A percentile compares a stretch with the other conserved stretches of the same genome.
Evolutionary conservation across 306 rosid genomes (phyloP).

Genomic region (Dalbergia oliveri): DNA sequence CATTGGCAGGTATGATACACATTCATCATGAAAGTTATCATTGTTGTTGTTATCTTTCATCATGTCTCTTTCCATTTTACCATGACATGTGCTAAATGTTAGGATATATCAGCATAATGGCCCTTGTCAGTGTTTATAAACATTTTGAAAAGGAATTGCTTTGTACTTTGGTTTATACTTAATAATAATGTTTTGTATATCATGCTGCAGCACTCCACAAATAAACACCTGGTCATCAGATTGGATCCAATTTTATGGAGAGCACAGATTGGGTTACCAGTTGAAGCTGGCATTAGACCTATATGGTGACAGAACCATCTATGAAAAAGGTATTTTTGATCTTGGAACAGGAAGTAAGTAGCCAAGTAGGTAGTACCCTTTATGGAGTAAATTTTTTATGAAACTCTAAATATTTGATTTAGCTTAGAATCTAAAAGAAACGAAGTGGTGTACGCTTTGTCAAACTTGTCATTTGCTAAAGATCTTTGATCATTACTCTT

Average conservation of each 20-base stretch:
- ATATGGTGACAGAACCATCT: slow-evolving; percentile 71
- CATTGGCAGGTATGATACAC: slow-evolving; percentile 77
- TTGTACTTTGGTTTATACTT: neutral
- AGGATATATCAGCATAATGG: slow-evolving; percentile 7
- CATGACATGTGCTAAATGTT: neutral
- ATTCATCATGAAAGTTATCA: slow-evolving; percentile 22
- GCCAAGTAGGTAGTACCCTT: neutral
- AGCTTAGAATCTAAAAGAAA: neutral
- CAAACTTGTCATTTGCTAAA: slow-evolving; percentile 15
- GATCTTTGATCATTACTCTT: slow-evolving; percentile 12
- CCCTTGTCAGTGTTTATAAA: neutral
- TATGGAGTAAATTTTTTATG: slow-evolving; percentile 4
- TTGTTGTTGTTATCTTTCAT: slow-evolving; percentile 4
- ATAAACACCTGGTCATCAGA: slow-evolving; percentile 89
- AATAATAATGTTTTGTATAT: slow-evolving; percentile 28
- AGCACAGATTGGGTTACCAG: slow-evolving; percentile 87
- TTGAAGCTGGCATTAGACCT: slow-evolving; percentile 73
- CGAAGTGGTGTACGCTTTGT: slow-evolving; percentile 2
- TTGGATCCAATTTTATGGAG: slow-evolving; percentile 91
- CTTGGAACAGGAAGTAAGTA: neutral
- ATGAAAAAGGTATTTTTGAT: slow-evolving; percentile 73
- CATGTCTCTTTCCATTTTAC: slow-evolving; percentile 8
- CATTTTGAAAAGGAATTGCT: slow-evolving; percentile 15
- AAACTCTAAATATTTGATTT: neutral
- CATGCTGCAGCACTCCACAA: slow-evolving; percentile 82